A percentile compares a stretch with the other conserved stretches of the same genome.
phyloP scores from a whole-genome alignment of 108 stramenopile species.

The Heterococcus sp. region DNA sequence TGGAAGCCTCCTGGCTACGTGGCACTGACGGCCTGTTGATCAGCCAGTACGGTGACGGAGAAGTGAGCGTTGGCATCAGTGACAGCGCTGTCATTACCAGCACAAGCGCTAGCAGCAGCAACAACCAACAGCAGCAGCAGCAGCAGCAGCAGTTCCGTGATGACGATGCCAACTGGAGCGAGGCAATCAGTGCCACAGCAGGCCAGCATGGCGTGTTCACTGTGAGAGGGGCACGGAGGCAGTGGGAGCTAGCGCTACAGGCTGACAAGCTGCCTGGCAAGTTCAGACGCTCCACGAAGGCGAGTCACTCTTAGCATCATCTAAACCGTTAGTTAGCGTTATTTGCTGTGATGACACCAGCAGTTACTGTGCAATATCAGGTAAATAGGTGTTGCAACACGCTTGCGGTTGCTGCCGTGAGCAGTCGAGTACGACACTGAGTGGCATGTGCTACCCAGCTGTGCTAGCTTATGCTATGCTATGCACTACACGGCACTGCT shows the following conservation, averaged over 20 bases:
- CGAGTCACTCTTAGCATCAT: no score
- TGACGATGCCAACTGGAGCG: background rate
- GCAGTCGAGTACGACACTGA: no score
- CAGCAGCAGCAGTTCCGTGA: no score
- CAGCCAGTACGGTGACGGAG: conserved; percentile 8
- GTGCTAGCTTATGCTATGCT: no score
- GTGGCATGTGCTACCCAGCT: no score
- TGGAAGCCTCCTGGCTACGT: conserved; percentile 8
- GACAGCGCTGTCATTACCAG: background rate
- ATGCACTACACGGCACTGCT: no score
- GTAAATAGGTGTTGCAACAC: no score
- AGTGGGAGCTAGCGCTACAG: conserved; percentile 23
- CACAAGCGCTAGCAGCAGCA: conserved; percentile 8
- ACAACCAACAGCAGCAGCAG: no score
- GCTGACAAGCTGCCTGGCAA: conserved; percentile 4
- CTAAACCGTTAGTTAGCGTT: no score
- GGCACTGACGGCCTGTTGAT: conserved; percentile 24
- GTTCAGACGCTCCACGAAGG: conserved; percentile 13
- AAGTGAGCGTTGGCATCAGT: conserved; percentile 8
- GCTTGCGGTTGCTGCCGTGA: no score
- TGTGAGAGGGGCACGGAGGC: conserved; percentile 5
- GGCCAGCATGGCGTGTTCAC: conserved; percentile 16
- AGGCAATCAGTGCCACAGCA: background rate
- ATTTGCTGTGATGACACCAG: no score
- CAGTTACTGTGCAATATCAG: no score